A percentile compares a stretch with the other conserved stretches of the same genome.
Evolutionary conservation across 139 green algal species (phyloP).

Genomic region (Pseudopediastrum boryanum): DNA sequence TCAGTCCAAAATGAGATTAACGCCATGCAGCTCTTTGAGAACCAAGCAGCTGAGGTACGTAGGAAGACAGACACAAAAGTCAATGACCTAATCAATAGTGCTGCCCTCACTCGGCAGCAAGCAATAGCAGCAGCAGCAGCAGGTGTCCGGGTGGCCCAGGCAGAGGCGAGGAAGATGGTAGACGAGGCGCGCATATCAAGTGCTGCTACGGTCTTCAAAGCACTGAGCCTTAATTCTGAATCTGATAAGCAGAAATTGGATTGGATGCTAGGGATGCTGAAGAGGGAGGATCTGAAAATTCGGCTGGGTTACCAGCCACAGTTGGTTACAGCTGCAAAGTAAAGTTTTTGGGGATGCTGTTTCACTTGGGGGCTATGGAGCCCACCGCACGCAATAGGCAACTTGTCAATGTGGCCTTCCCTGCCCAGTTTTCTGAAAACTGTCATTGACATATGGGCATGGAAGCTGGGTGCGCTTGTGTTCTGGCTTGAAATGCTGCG

Average conservation of each 20-base stretch:
- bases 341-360: too few relatives aligned
- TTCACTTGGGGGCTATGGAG: too few relatives aligned
- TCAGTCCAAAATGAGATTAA: slow-evolving; percentile 7
- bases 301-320: slow-evolving; percentile 6
- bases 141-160: not conserved
- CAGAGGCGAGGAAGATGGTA: slow-evolving; percentile 6
- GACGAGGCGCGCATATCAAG: not conserved
- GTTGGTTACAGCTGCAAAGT: not conserved
- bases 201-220: not conserved
- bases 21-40: not conserved
- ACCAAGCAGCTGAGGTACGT: not conserved
- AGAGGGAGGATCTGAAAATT: slow-evolving; percentile 1
- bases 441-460: too few relatives aligned
- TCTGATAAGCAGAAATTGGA: not conserved
- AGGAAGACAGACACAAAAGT: slow-evolving; percentile 8
- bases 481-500: too few relatives aligned
- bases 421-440: too few relatives aligned
- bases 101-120: not conserved
- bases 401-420: too few relatives aligned
- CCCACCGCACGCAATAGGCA: too few relatives aligned
- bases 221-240: not conserved
- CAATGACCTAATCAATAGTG: slow-evolving; percentile 10
- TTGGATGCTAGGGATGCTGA: slow-evolving; percentile 11
- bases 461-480: too few relatives aligned
- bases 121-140: not conserved